A percentile compares a stretch with the other conserved stretches of the same genome.
Conservation (phyloP, 441 rosid species). For the Rhodomyrtus psidioides region DNA sequence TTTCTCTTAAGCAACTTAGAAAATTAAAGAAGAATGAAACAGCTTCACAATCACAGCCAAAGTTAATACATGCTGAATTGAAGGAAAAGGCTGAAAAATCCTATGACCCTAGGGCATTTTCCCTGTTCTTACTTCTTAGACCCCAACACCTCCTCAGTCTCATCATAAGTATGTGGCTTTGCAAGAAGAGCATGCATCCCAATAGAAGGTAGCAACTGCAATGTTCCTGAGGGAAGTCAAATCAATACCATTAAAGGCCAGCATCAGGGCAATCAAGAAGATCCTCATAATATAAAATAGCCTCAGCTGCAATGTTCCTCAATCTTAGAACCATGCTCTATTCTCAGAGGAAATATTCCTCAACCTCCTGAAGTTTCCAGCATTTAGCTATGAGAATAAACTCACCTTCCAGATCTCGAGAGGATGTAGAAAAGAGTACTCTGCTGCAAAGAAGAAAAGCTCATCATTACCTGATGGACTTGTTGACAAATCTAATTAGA, state of each 20-base stretch:
- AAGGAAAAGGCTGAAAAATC: background rate
- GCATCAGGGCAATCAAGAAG: background rate
- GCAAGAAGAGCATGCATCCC: background rate
- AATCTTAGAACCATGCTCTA: background rate
- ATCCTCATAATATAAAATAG: background rate
- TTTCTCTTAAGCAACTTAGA: too few species aligned
- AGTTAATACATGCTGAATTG: background rate
- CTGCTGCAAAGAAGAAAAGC: background rate
- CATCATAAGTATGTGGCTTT: background rate
- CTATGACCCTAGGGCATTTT: background rate
- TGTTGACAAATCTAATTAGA: background rate
- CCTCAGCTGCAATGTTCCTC: background rate
- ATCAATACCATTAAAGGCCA: background rate
- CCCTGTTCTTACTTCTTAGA: background rate
- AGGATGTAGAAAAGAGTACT: background rate
- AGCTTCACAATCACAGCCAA: too few species aligned
- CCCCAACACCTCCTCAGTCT: background rate
- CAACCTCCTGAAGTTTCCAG: background rate
- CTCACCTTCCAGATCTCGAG: background rate
- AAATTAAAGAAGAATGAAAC: too few species aligned
- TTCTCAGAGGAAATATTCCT: background rate
- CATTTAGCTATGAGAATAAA: background rate
- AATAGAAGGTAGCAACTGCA: background rate
- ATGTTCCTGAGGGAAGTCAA: background rate
- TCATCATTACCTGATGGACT: background rate